A percentile compares a stretch with the other conserved stretches of the same genome.
Evolutionary conservation across 805 yeast genomes (phyloP).

Genomic region (Clavispora vitiphila): DNA sequence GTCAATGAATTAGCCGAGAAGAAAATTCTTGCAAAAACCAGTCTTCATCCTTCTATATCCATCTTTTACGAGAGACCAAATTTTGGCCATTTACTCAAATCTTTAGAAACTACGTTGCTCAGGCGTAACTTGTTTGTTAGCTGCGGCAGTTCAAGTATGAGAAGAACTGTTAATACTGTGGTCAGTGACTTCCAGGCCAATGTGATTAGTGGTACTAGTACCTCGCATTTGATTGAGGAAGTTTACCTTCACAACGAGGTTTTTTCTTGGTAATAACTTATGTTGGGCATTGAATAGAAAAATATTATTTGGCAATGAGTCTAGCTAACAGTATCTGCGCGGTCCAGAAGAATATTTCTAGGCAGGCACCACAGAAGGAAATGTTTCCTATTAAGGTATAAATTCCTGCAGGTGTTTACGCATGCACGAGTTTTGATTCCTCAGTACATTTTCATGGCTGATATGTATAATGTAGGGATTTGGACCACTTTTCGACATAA

Average conservation of each 20-base stretch:
- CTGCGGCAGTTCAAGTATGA: constrained; percentile 4
- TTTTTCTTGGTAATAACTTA: constrained; percentile 3
- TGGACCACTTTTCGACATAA: background rate
- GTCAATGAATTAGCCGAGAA: background rate
- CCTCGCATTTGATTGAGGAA: constrained; percentile 2
- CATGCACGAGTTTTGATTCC: background rate
- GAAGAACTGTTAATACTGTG: constrained; percentile 1
- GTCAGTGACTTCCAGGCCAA: constrained; percentile 1
- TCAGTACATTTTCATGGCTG: background rate
- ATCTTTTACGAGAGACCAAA: background rate
- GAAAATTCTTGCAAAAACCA: background rate
- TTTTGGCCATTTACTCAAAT: background rate
- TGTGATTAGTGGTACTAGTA: background rate
- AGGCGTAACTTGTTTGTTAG: constrained; percentile 3
- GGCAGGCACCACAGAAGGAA: background rate
- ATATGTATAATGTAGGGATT: background rate
- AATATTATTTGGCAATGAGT: background rate
- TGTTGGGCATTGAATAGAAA: background rate
- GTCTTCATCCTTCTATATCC: background rate
- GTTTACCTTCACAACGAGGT: constrained; percentile 6
- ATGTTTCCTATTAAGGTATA: background rate
- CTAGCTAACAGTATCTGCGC: background rate
- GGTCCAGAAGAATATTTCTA: background rate
- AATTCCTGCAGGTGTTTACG: background rate
- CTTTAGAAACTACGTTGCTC: background rate